Evolutionary conservation across 2,329 filamentous ascomycete genomes (phyloP), one percentile per base, ranked within the genome.

Genomic region (Trichoderma hamatum): DNA sequence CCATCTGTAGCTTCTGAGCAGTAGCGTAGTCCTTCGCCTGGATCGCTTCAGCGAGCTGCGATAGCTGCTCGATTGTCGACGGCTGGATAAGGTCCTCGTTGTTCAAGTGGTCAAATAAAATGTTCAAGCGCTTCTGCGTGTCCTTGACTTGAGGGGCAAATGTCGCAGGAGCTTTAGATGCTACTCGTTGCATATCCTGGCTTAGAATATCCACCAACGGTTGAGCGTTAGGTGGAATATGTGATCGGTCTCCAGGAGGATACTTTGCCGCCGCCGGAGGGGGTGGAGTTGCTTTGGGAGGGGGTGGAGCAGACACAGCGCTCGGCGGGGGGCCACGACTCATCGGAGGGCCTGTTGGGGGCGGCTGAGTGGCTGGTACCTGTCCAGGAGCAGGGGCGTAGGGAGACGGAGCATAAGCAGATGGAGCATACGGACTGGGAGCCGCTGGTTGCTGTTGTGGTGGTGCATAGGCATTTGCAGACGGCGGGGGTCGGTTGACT

Each of bases 41-140:
- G 67, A 96, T 80, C 30, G 91, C 88, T 71, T 87, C 82, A 10
- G 92, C 86, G 34, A 94, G 81, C 74, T 89, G 82, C 10, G 84
- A 84, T 74, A 94, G 83, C 76, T 90, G 84, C 70, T 88, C 84
- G 61, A 94, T 87, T 0, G 92, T 97, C 75, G 92, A 90, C 1
- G 92, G 88, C 82, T 91, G 92, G 67, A 98, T 84, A 51, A 97
- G 84, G 76, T 98, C 94, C 76, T 94, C 92, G 73, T 98, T 98
- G 85, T 98, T 99, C 58, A 99, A 85, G 79, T 97, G 94, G 77
- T 99, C 95, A 78, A 97, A 98, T n/a, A 99, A 84, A 61, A 97
- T 90, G 75, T 92, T 92, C 70, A 99, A 86, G 32, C 96, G 90
- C 82, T 97, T 97, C 78, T 97, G 93, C 2, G 94, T 96, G 78